These are phyloP conservation scores for Penicillium pulvis DNA, from an alignment of 495 filamentous ascomycete species.

Conservation along the genomic window DNA sequence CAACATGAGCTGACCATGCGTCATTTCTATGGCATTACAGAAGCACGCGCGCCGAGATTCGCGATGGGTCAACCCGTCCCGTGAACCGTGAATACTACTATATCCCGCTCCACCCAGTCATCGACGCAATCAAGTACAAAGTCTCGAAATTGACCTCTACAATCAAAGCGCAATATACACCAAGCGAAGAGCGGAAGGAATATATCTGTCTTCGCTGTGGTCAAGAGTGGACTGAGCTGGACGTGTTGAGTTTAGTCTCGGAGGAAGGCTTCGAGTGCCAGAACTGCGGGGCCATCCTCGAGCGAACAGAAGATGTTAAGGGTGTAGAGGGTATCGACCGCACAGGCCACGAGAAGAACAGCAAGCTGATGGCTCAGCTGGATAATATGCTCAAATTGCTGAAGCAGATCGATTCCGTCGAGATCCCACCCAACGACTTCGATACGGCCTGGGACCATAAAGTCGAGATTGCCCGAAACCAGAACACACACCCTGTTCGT, in stretches of 20 bases:
- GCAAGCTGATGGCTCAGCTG: slow-evolving; percentile 83
- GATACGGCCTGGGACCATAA: slow-evolving; percentile 68
- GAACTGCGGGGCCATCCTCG: slow-evolving; percentile 72
- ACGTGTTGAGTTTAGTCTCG: slow-evolving; percentile 72
- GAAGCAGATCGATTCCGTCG: slow-evolving; percentile 78
- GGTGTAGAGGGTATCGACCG: slow-evolving; percentile 54
- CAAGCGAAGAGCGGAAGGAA: slow-evolving; percentile 84
- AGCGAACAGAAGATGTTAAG: slow-evolving; percentile 64
- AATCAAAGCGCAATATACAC: slow-evolving; percentile 78
- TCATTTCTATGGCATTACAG: slow-evolving; percentile 41
- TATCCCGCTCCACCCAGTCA: slow-evolving; percentile 89
- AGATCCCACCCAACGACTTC: slow-evolving; percentile 85
- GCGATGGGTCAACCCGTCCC: slow-evolving; percentile 77
- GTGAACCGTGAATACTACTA: slow-evolving; percentile 91
- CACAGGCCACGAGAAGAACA: slow-evolving; percentile 84
- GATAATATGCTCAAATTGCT: slow-evolving; percentile 81
- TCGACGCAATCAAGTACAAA: slow-evolving; percentile 96
- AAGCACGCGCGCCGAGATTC: slow-evolving; percentile 75
- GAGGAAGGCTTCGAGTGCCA: slow-evolving; percentile 77
- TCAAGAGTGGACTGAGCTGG: slow-evolving; percentile 79
- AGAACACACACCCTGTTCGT: slow-evolving; percentile 57
- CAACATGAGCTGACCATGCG: slow-evolving; percentile 7
- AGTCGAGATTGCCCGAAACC: slow-evolving; percentile 51
- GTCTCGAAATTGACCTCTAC: slow-evolving; percentile 80
- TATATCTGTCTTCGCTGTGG: slow-evolving; percentile 82